These are phyloP conservation scores for Kazachstania viticola DNA, from an alignment of 805 yeast genomes.

Conservation along the genomic window DNA sequence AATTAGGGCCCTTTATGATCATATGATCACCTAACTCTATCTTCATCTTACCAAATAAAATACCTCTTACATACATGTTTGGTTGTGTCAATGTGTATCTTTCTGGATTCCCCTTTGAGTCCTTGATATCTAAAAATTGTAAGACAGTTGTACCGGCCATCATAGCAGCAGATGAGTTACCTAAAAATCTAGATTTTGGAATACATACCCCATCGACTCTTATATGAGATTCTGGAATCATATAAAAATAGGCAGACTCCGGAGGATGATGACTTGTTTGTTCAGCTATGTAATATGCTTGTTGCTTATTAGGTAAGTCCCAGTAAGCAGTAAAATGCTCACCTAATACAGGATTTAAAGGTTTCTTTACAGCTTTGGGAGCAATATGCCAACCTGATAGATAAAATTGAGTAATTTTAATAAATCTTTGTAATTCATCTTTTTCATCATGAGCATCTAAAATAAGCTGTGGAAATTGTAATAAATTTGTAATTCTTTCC, in stretches of 20 bases:
- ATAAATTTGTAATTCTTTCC: slow-evolving; percentile 84
- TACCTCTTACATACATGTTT: slow-evolving; percentile 89
- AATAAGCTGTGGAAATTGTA: slow-evolving; percentile 67
- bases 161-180: slow-evolving; percentile 92
- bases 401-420: slow-evolving; percentile 76
- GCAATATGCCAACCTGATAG: slow-evolving; percentile 96
- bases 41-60: slow-evolving; percentile 79
- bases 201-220: slow-evolving; percentile 81
- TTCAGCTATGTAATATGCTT: slow-evolving; percentile 80
- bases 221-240: slow-evolving; percentile 69
- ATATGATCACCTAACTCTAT: slow-evolving; percentile 90
- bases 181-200: slow-evolving; percentile 81
- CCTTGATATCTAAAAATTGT: slow-evolving; percentile 49
- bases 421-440: slow-evolving; percentile 58
- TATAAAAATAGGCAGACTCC: slow-evolving; percentile 82
- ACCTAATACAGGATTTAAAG: slow-evolving; percentile 88
- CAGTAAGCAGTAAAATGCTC: slow-evolving; percentile 87
- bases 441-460: slow-evolving; percentile 50
- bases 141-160: slow-evolving; percentile 85
- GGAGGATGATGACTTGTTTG: slow-evolving; percentile 99
- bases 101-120: slow-evolving; percentile 43
- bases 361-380: slow-evolving; percentile 96
- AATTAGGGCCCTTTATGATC: slow-evolving; percentile 51
- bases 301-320: slow-evolving; percentile 65
- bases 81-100: slow-evolving; percentile 84